Conservation (phyloP, 2,329 filamentous ascomycete genomes). For the Simplicillium aogashimaense region DNA sequence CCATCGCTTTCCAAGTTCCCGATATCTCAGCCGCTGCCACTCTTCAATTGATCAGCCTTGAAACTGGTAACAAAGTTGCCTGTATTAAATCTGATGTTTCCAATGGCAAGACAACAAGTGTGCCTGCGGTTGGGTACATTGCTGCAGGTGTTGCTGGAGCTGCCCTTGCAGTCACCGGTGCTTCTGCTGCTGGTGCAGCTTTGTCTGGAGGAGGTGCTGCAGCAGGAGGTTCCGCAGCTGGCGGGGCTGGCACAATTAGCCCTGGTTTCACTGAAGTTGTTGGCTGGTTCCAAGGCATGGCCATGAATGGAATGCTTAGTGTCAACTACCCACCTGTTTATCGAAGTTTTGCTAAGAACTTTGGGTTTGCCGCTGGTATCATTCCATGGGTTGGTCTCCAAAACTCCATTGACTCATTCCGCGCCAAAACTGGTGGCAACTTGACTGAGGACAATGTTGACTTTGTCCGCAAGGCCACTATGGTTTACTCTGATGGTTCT, state of each 20-base stretch:
- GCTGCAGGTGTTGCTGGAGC: constrained; percentile 80
- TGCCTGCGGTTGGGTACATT: constrained; percentile 71
- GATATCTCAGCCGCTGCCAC: constrained; percentile 83
- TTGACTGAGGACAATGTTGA: constrained; percentile 69
- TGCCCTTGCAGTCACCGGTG: constrained; percentile 63
- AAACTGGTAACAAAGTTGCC: constrained; percentile 54
- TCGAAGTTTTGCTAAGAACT: constrained; percentile 83
- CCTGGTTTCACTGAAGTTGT: constrained; percentile 81
- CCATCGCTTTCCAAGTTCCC: constrained; percentile 82
- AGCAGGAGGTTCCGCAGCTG: constrained; percentile 34
- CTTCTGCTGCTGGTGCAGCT: constrained; percentile 57
- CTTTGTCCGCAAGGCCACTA: constrained; percentile 64
- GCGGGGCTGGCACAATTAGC: constrained; percentile 56
- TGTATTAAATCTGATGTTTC: constrained; percentile 74
- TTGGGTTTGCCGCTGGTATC: constrained; percentile 80
- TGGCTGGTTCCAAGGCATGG: constrained; percentile 86
- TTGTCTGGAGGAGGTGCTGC: constrained; percentile 41
- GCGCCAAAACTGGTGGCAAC: constrained; percentile 73
- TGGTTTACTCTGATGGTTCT: constrained; percentile 57
- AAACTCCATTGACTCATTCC: constrained; percentile 73
- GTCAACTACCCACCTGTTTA: constrained; percentile 83
- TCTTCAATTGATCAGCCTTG: constrained; percentile 57
- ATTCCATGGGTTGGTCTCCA: constrained; percentile 78
- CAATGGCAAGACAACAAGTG: constrained; percentile 75
- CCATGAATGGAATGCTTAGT: constrained; percentile 92